Evolutionary conservation across 1,284 basidiomycete genomes (phyloP), one percentile per base, ranked within the genome.

Genomic region (Vanrija sp.): DNA sequence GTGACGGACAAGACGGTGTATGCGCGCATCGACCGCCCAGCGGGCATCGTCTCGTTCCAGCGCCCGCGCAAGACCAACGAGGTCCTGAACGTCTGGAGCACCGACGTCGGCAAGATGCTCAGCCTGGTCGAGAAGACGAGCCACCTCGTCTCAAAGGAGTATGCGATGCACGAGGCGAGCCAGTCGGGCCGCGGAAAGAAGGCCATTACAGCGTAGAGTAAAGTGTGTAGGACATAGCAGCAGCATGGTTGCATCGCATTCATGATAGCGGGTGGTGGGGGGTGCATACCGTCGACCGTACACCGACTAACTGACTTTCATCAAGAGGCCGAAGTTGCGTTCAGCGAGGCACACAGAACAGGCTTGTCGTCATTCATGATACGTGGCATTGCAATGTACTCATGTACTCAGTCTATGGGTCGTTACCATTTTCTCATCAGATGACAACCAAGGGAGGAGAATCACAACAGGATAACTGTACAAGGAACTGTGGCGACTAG

Each of bases 21-120:
- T 83, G 96, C 96, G 23, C 87, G 92, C 52, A 89, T 95, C 63
- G 94, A 99, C 77, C 84, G 96, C 48, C 94, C 94, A 38, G 82
- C 87, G 0, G 93, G 92, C 0, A 82, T 98, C 54, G 85, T 98
- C 55, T 87, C 82, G 68, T 98, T 98, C 81, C 84, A 84, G 64
- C 83, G 81, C 66, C 86, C 85, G 81, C 71, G 86, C 82, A 65
- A 58, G 60, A 84, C 88, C 2, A 92, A 95, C 71, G 90, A 93
- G 69, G 86, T 91, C 6, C 86, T 98, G 83, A 98, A 98, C 69
- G 88, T 88, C 58, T 99, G 96, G 96, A 93, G 89, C 74, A 87
- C 85, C 21, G 94, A 98, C 71, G 91, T 98, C 83, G 87, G 88
- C 71, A 92, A 89, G 76, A 79, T 99, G 68, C 61, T 78, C 63